Conservation (phyloP, 2,329 filamentous ascomycete species). For the Aspergillus sp. region DNA sequence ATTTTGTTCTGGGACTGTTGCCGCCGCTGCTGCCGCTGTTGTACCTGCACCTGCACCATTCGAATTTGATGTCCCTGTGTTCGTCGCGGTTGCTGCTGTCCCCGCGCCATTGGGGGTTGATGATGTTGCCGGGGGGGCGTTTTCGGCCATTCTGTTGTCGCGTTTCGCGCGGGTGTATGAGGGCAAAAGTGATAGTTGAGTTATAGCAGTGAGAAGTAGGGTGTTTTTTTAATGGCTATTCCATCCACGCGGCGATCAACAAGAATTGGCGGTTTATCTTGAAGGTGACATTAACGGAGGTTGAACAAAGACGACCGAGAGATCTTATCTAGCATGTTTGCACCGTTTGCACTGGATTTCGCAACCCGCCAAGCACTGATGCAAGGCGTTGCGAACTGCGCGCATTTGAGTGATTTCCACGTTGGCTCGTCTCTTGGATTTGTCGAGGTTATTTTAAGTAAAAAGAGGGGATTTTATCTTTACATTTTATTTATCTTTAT, state of each 20-base stretch:
- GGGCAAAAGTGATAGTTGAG: neutral
- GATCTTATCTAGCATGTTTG: slow-evolving; percentile 29
- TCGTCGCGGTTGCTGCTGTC: slow-evolving; percentile 13
- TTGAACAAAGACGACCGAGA: too few species aligned
- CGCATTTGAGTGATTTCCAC: neutral
- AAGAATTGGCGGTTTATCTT: too few species aligned
- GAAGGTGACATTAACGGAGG: too few species aligned
- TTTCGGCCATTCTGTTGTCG: slow-evolving; percentile 34
- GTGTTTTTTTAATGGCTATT: too few species aligned
- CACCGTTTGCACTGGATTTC: slow-evolving; percentile 25
- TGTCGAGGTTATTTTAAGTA: too few species aligned
- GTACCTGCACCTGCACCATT: slow-evolving; percentile 6
- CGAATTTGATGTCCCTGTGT: slow-evolving; percentile 1
- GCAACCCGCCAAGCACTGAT: too few species aligned
- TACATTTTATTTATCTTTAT: neutral
- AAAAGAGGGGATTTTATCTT: neutral
- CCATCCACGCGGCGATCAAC: too few species aligned
- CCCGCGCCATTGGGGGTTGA: slow-evolving; percentile 11
- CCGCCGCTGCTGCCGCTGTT: slow-evolving; percentile 15
- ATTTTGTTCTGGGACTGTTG: slow-evolving; percentile 23
- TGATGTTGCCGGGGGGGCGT: slow-evolving; percentile 28
- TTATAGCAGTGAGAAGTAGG: too few species aligned
- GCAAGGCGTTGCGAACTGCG: slow-evolving; percentile 4
- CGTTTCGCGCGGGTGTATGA: neutral
- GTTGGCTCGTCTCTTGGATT: too few species aligned